Evolutionary conservation across 2,329 filamentous ascomycete species (phyloP), one percentile per base, ranked within the genome.

Genomic region (Arthrobotrys sphaeroides): DNA sequence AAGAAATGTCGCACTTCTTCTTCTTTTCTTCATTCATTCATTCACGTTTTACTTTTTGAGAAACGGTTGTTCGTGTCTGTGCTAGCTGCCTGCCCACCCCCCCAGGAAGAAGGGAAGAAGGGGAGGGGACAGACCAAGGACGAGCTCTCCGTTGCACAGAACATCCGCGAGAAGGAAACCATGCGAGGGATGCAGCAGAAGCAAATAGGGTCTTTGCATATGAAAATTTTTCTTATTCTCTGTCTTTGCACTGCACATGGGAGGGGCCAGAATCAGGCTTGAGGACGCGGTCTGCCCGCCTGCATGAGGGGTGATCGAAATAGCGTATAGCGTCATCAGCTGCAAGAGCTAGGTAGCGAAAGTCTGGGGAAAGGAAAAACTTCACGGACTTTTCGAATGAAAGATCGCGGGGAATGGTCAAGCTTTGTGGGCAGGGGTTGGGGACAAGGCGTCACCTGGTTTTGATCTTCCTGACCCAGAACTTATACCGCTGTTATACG

Each of bases 1-100:
- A 74, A 74, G 49, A 74, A 74, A 74, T 74, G 70, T 74, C 70
- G 70, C 70, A 74, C 47, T 59, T 24, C 68, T 55, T 57, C 70
- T n/a, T n/a, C n/a, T n/a, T n/a, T n/a, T n/a, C n/a, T n/a, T n/a
- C n/a, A n/a, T n/a, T n/a, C n/a, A n/a, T n/a, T n/a, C n/a, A n/a
- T n/a, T n/a, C n/a, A n/a, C 70, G 64, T 67, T 53, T 74, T 65
- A 68, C 62, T 36, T 68, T 40, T 40, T 51, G 62, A 57, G 62
- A 74, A 74, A 62, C 62, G 12, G 62, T 53, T 38, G 16, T 55
- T 36, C 42, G 31, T 57, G 24, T 51, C n/a, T 60, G 60, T 67
- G 31, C 51, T 61, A 73, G 53, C 61, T 66, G 36, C 59, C 42
- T 49, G n/a, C n/a, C n/a, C n/a, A n/a, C n/a, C n/a, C n/a, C n/a